Percentiles rank a stretch among this genome's conserved stretches.
These are phyloP conservation scores for Ustilago loliicola DNA, from an alignment of 1,284 basidiomycete species.

Conservation along the genomic window DNA sequence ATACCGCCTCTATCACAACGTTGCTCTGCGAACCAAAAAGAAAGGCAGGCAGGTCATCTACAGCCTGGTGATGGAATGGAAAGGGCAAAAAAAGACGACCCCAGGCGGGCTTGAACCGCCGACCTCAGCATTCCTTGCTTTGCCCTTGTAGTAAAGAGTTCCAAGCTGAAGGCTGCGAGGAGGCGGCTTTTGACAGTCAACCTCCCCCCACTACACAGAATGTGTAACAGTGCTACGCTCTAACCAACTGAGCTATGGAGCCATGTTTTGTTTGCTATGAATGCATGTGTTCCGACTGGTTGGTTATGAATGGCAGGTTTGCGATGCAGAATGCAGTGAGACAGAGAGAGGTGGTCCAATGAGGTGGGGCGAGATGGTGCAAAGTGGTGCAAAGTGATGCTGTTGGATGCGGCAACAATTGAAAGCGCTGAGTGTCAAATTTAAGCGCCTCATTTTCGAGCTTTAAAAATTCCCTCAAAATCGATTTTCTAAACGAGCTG, in stretches of 20 bases:
- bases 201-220: not conserved
- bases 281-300: not conserved
- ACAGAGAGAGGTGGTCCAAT: not conserved
- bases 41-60: no score
- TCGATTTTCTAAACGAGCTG: no score
- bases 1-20: no score
- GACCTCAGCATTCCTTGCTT: constrained; percentile 52
- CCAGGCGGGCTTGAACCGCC: constrained; percentile 61
- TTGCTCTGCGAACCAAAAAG: no score
- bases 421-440: not conserved
- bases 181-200: not conserved
- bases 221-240: constrained; percentile 32
- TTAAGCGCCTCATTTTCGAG: not conserved
- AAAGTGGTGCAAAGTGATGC: no score
- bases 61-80: no score
- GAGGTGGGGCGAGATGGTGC: not conserved
- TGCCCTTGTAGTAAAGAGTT: not conserved
- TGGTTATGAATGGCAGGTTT: constrained; percentile 3
- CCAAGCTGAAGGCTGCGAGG: not conserved
- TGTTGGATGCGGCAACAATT: no score
- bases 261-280: not conserved
- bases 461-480: no score
- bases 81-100: constrained; percentile 29
- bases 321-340: not conserved
- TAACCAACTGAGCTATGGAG: constrained; percentile 38